Base-by-base conservation (phyloP, 768 basidiomycete genomes). In the Tubosaeta sp. region DNA sequence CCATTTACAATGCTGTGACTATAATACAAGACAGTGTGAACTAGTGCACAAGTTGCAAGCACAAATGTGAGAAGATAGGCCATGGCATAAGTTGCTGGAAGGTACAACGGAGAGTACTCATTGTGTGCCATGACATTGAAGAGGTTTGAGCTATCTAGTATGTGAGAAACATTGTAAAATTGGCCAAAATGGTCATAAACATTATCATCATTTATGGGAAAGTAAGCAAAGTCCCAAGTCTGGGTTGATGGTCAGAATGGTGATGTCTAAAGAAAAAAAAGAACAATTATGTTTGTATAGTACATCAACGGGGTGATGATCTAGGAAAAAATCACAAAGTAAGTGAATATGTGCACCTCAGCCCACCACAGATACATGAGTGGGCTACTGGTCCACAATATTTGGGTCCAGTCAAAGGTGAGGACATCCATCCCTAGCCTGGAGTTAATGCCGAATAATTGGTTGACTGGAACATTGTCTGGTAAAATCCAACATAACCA, bases 351-450 rank as follows among this genome's bases (percentile, higher is more conserved):
- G 66, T 98, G 94, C 24, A 87, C 88, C 67, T 91, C 81, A 2
- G 94, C 96, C 95, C 95, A 98, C 96, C 95, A 99, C 3, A 95
- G 96, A 36, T 85, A 69, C 72, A 84, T 81, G 43, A 90, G 69
- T 12, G 89, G 88, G 34, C 80, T 83, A 3, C 81, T 82, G 46
- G 84, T 78, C 78, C 80, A 89, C n/a, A 77, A 58, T 43, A 90
- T 81, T 61, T 86, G 78, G 7, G 71, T 78, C 95, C 95, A 98
- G 70, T 98, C 95, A 67, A 97, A 96, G 2, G 94, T 96, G 53
- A 97, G 60, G 47, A 94, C 47, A 48, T 90, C 85, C 87, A 96
- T 86, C 10, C 95, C 95, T 38, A 94, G 68, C 0, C 95, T 95
- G 1, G 82, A 81, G 45, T 70, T 70, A 11, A 91, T 80, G 39